Conservation (phyloP, 169 alveolate species). For the Plasmodium sp. region DNA sequence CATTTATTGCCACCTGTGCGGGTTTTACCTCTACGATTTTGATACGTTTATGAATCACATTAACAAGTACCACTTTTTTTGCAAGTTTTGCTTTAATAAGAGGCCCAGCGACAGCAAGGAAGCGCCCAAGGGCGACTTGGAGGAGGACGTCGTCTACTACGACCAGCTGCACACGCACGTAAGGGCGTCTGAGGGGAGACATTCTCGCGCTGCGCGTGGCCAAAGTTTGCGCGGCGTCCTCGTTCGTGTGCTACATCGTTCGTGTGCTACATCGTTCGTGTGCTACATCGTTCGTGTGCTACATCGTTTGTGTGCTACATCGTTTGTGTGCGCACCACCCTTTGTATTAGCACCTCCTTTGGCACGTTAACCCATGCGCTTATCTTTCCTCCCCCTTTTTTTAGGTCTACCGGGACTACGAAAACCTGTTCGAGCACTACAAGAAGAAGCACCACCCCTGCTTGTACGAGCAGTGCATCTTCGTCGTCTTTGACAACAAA, state of each 20-base stretch:
- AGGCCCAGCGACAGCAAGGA: conserved; percentile 8
- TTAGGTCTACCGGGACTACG: conserved; percentile 78
- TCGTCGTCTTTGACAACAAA: conserved; percentile 80
- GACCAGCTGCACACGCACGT: conserved; percentile 64
- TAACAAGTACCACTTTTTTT: conserved; percentile 67
- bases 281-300: too few species aligned
- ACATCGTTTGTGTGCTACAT: neutral
- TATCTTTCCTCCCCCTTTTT: too few species aligned
- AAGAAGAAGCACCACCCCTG: conserved; percentile 79
- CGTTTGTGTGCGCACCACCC: neutral
- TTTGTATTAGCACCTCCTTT: neutral
- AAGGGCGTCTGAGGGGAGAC: neutral
- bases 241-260: too few species aligned
- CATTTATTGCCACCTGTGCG: conserved; percentile 70
- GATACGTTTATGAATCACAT: conserved; percentile 62
- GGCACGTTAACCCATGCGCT: too few species aligned
- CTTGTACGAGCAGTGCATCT: conserved; percentile 79
- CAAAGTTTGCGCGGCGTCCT: neutral
- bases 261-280: too few species aligned
- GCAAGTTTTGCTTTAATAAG: conserved; percentile 73
- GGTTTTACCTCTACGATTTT: conserved; percentile 53
- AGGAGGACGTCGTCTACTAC: conserved; percentile 48
- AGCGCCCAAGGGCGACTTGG: neutral
- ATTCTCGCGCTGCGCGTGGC: neutral
- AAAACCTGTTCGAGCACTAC: conserved; percentile 75